Percentiles rank a stretch among this genome's conserved stretches.
phyloP scores from a whole-genome alignment of 192 early-diverging fungal genomes.

The Endogone sp. region DNA sequence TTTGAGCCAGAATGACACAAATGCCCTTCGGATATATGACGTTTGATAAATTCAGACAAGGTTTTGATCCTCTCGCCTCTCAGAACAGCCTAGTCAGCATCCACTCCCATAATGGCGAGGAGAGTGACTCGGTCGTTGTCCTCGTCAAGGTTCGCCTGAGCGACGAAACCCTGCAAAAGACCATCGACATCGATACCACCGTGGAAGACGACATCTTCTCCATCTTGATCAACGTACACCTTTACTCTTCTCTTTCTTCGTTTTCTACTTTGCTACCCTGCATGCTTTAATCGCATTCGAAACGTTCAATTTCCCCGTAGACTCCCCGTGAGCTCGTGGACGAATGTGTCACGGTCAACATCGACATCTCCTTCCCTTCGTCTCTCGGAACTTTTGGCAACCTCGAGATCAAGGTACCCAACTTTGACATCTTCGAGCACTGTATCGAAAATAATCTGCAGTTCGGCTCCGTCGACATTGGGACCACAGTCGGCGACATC shows the following conservation, averaged over 20 bases:
- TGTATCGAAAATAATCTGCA: not conserved
- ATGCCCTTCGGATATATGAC: too few species aligned
- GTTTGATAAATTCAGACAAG: too few species aligned
- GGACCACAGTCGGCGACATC: not conserved
- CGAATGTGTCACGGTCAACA: not conserved
- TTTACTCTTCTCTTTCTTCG: not conserved
- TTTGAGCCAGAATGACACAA: not conserved
- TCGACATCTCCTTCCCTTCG: not conserved
- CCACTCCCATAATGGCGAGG: not conserved
- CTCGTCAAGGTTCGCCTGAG: not conserved
- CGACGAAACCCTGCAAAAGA: not conserved
- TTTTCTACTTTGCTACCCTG: not conserved
- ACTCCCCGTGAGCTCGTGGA: not conserved
- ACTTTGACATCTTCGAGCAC: not conserved
- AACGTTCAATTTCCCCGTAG: not conserved
- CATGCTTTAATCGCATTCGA: not conserved
- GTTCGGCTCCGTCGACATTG: not conserved
- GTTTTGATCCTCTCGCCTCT: not conserved
- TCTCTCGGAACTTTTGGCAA: not conserved
- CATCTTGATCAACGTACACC: not conserved
- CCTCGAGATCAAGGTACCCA: not conserved
- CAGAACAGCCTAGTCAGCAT: not conserved
- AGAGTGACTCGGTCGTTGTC: not conserved
- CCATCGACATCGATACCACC: not conserved
- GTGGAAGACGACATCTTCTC: not conserved